Percentiles rank a stretch among this genome's conserved stretches.
phyloP scores from a whole-genome alignment of 108 stramenopile genomes.

The Skeletonema potamos region DNA sequence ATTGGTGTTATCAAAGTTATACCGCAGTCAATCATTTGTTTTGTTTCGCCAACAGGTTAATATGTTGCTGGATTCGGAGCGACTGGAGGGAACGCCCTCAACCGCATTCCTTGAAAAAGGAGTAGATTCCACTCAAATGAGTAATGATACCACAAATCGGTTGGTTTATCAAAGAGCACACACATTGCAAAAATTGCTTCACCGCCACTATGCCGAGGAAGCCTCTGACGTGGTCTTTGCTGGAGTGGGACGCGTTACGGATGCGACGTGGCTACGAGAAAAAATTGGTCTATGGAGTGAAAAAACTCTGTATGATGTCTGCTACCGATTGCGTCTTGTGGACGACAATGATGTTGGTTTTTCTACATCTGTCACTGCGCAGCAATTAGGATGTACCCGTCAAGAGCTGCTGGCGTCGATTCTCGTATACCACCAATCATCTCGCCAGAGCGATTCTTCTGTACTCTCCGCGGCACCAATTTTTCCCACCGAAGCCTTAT shows the following conservation, averaged over 20 bases:
- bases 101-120: neutral
- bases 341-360: slow-evolving; percentile 37
- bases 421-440: slow-evolving; percentile 63
- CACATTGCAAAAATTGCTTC: slow-evolving; percentile 62
- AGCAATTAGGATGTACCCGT: slow-evolving; percentile 21
- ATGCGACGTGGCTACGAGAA: slow-evolving; percentile 30
- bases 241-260: slow-evolving; percentile 43
- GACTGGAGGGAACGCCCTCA: slow-evolving; percentile 27
- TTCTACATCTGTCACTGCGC: slow-evolving; percentile 7
- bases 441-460: slow-evolving; percentile 64
- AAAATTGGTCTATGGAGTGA: slow-evolving; percentile 56
- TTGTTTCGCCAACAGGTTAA: slow-evolving; percentile 38
- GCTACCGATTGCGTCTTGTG: slow-evolving; percentile 75
- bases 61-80: slow-evolving; percentile 33
- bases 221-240: slow-evolving; percentile 61
- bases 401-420: slow-evolving; percentile 56
- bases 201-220: slow-evolving; percentile 47
- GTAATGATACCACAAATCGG: neutral
- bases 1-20: slow-evolving; percentile 20
- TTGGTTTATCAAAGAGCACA: slow-evolving; percentile 40
- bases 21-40: slow-evolving; percentile 10
- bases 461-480: slow-evolving; percentile 73
- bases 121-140: neutral
- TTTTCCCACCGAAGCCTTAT: slow-evolving; percentile 86
- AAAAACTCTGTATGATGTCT: slow-evolving; percentile 60